Evolutionary conservation across 768 basidiomycete genomes (phyloP), one percentile per base, ranked within the genome.

Genomic region (Amyloporia xantha): DNA sequence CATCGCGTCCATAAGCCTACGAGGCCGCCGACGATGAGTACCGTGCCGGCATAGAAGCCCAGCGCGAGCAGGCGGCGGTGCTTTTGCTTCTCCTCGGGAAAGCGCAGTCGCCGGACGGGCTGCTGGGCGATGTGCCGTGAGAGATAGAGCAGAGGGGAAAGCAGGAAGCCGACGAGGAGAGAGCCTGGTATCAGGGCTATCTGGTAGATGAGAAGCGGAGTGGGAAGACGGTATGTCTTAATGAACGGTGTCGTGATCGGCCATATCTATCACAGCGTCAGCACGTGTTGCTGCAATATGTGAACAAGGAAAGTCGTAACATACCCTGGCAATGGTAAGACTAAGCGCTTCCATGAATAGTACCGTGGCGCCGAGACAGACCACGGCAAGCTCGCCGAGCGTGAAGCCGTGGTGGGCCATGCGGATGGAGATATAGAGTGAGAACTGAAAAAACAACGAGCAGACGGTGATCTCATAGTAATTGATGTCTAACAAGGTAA

Each of bases 321-420:
- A 44, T 62, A 95, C 94, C 66, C 78, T 74, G 27, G 90, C 83
- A 41, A 81, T 81, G 1, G 92, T 95, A 43, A 98, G 62, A 56
- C 90, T 88, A 53, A 92, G 70, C 27, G 88, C 75, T 64, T 98
- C 95, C 72, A 92, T 83, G 57, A 82, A 84, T 20, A 98, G 63
- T 0, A 84, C 84, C 2, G 92, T 87, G 4, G 88, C 92, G 36
- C 92, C 91, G 55, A 91, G 90, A 38, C 84, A 86, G 15, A 95
- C 89, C 21, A 97, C 68, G 21, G 85, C 86, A 15, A 98, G 76
- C 64, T 99, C 96, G 26, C 96, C 96, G 1, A 99, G 76, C 0
- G 94, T 98, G 67, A 98, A 94, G 10, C 89, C 90, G n/a, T 87
- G 79, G 58, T 96, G 87, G 3, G 93, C 94, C 38, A 99, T 74